Base-by-base conservation (phyloP, 2,329 filamentous ascomycete genomes). In the Sphaerostilbella broomeana region DNA sequence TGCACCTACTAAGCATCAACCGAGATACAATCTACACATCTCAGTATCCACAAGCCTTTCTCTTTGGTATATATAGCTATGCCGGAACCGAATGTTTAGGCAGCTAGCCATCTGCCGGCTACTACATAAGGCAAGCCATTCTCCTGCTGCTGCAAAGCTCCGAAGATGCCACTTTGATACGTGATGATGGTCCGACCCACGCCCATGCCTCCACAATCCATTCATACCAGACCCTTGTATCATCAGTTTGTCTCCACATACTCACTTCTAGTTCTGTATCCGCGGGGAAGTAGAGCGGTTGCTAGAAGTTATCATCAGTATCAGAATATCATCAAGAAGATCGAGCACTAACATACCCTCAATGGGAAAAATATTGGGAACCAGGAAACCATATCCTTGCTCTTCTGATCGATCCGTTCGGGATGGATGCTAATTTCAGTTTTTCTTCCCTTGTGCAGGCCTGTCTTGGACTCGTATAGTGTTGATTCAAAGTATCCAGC, bases 291-390 rank as follows among this genome's bases (percentile, higher is more conserved):
- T 87, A 84, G 11, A 98, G 70, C 0, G 92, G 90, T 51, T 79
- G 80, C 88, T 94, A 49, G 6, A 29, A 25, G 11, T 13, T 19
- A 35, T 26, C 7, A 24, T 51, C 34, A 43, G 31, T 52, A 26
- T 45, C 9, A 28, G 21, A n/a, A 34, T 16, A 11, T 32, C 15
- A 13, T 16, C 13, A 9, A 25, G n/a, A 18, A 20, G 20, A n/a
- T 8, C 4, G 12, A 6, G 3, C 7, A 2, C 1, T 2, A 13
- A 59, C 75, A 55, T 69, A 89, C 88, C 79, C 92, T 94, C 11
- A 98, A 67, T 0, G 94, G 92, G 58, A 98, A 98, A 67, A 90
- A 95, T 20, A 98, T 97, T 1, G 92, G 92, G 60, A 98, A 98
- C 92, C 92, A 98, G 40, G 86, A 94, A 48, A 95, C 94, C 94